Percentiles rank a stretch among this genome's conserved stretches.
These are phyloP conservation scores for Galeopsis tetrahit DNA, from an alignment of 257 asterid species.

Conservation along the genomic window DNA sequence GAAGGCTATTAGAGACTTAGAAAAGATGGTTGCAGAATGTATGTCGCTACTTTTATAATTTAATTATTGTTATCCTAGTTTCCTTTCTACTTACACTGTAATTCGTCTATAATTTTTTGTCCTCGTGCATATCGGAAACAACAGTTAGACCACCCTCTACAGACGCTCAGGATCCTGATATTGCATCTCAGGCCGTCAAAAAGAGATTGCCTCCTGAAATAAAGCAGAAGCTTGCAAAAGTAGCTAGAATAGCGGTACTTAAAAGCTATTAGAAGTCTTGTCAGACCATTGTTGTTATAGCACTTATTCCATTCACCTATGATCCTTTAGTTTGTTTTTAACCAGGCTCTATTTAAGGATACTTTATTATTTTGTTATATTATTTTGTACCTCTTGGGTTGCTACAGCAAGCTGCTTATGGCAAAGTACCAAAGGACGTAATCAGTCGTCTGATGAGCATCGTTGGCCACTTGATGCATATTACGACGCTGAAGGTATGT, in stretches of 20 bases:
- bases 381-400: slow-evolving; percentile 27
- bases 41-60: slow-evolving; percentile 31
- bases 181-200: slow-evolving; percentile 71
- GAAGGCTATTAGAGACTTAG: slow-evolving; percentile 79
- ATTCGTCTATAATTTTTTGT: slow-evolving; percentile 20
- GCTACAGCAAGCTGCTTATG: slow-evolving; percentile 73
- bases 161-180: slow-evolving; percentile 70
- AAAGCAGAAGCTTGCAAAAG: slow-evolving; percentile 81
- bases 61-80: background rate
- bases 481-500: slow-evolving; percentile 77
- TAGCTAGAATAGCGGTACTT: slow-evolving; percentile 76
- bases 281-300: slow-evolving; percentile 21
- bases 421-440: slow-evolving; percentile 68
- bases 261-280: slow-evolving; percentile 17
- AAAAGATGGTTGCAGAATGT: slow-evolving; percentile 86
- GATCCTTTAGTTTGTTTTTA: slow-evolving; percentile 16
- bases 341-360: slow-evolving; percentile 3
- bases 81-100: slow-evolving; percentile 17
- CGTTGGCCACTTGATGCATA: slow-evolving; percentile 83
- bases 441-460: slow-evolving; percentile 78
- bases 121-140: slow-evolving; percentile 33
- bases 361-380: slow-evolving; percentile 9
- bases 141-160: slow-evolving; percentile 74
- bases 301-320: slow-evolving; percentile 25
- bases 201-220: slow-evolving; percentile 77